Evolutionary conservation across 2,329 filamentous ascomycete genomes (phyloP).

Genomic region (Ascochyta lentis): DNA sequence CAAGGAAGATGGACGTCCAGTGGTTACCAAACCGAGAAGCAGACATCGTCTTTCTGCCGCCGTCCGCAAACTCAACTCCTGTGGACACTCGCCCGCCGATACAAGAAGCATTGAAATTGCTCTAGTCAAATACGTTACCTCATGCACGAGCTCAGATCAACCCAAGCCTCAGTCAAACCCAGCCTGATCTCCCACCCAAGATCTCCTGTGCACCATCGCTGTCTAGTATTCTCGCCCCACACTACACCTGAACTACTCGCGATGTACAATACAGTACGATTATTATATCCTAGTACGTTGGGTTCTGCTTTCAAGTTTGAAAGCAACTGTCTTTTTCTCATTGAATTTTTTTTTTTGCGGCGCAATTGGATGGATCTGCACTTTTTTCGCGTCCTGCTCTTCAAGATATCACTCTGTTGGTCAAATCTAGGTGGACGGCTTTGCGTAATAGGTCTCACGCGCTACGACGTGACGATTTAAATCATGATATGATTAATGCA

Average conservation of each 20-base stretch:
- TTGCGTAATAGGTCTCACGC: conserved; percentile 1
- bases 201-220: background rate
- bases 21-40: conserved; percentile 45
- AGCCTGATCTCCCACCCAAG: background rate
- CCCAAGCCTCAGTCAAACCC: background rate
- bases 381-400: background rate
- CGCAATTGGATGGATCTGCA: background rate
- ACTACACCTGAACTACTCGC: background rate
- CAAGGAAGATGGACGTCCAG: conserved; percentile 47
- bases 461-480: background rate
- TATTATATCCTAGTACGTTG: background rate
- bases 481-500: conserved; percentile 2
- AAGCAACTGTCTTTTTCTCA: background rate
- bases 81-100: conserved; percentile 20
- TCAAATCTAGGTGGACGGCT: conserved; percentile 8
- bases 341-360: background rate
- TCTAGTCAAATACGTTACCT: background rate
- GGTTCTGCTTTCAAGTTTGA: background rate
- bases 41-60: conserved; percentile 42
- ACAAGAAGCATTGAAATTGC: conserved; percentile 12
- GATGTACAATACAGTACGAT: conserved; percentile 2
- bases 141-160: background rate
- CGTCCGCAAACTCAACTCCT: conserved; percentile 28
- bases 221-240: background rate
- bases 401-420: conserved; percentile 33